phyloP scores from a whole-genome alignment of 371 early-diverging fungal genomes.

The Mucor indicus region DNA sequence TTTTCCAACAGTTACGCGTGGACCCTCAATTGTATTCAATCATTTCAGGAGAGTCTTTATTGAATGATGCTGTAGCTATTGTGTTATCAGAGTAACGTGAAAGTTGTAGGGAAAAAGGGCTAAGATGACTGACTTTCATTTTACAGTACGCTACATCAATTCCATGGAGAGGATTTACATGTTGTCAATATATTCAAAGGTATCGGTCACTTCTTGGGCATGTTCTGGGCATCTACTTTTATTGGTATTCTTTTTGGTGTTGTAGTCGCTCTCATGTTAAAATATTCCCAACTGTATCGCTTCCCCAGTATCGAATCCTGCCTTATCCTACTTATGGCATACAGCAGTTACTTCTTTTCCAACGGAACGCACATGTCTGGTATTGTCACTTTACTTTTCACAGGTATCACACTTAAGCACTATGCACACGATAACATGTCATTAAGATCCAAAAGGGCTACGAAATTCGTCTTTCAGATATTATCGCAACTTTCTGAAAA shows the following conservation, averaged over 20 bases:
- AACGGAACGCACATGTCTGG: slow-evolving; percentile 84
- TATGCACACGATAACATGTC: slow-evolving; percentile 92
- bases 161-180: slow-evolving; percentile 76
- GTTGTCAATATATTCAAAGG: slow-evolving; percentile 69
- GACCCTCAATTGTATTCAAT: slow-evolving; percentile 91
- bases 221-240: slow-evolving; percentile 79
- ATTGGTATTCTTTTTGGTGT: slow-evolving; percentile 82
- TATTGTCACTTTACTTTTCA: slow-evolving; percentile 94
- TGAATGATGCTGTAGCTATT: slow-evolving; percentile 95
- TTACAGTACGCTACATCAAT: slow-evolving; percentile 72
- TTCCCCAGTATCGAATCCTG: slow-evolving; percentile 83
- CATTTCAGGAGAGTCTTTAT: slow-evolving; percentile 91
- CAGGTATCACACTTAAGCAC: slow-evolving; percentile 88
- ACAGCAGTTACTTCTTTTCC: slow-evolving; percentile 87
- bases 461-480: slow-evolving; percentile 87
- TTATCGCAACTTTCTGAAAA: slow-evolving; percentile 88
- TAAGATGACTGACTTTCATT: background rate
- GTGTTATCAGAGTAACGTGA: slow-evolving; percentile 78
- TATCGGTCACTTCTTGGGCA: slow-evolving; percentile 71
- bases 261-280: slow-evolving; percentile 75
- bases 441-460: slow-evolving; percentile 67
- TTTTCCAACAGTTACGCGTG: slow-evolving; percentile 88
- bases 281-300: slow-evolving; percentile 73
- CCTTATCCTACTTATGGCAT: slow-evolving; percentile 81
- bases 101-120: background rate